phyloP scores from a whole-genome alignment of 257 asterid species.

The Solanum habrochaites region DNA sequence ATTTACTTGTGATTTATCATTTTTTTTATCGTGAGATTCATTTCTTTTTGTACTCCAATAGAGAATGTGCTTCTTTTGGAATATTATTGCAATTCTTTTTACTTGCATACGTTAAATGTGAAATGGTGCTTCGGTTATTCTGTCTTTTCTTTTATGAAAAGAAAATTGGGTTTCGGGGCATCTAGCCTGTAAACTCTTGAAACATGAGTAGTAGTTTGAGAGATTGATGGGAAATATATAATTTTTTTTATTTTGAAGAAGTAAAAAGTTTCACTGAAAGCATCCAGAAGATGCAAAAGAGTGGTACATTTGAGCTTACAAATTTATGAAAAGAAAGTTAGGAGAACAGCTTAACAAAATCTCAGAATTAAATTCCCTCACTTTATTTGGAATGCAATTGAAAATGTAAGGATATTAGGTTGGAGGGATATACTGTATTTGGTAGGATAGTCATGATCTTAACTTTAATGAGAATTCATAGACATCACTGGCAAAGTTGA shows the following conservation, averaged over 20 bases:
- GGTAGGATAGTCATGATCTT: neutral
- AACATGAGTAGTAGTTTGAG: neutral
- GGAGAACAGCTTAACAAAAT: neutral
- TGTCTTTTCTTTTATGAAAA: neutral
- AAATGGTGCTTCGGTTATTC: neutral
- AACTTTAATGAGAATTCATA: neutral
- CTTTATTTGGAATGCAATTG: neutral
- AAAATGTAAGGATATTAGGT: neutral
- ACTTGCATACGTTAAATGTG: too few relatives aligned
- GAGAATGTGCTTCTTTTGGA: too few relatives aligned
- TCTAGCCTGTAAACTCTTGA: neutral
- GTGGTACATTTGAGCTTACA: neutral
- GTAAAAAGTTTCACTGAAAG: neutral
- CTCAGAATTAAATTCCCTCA: neutral
- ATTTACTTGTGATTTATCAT: too few relatives aligned
- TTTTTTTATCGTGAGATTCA: too few relatives aligned
- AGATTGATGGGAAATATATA: neutral
- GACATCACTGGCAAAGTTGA: neutral
- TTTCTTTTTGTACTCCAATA: too few relatives aligned
- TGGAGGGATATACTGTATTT: neutral
- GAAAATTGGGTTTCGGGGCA: neutral
- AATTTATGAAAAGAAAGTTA: neutral
- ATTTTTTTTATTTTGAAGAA: neutral
- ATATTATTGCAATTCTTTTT: too few relatives aligned
- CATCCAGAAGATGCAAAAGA: neutral